Base-by-base conservation (phyloP, 140 eudicot genomes). In the Anethum foeniculum region DNA sequence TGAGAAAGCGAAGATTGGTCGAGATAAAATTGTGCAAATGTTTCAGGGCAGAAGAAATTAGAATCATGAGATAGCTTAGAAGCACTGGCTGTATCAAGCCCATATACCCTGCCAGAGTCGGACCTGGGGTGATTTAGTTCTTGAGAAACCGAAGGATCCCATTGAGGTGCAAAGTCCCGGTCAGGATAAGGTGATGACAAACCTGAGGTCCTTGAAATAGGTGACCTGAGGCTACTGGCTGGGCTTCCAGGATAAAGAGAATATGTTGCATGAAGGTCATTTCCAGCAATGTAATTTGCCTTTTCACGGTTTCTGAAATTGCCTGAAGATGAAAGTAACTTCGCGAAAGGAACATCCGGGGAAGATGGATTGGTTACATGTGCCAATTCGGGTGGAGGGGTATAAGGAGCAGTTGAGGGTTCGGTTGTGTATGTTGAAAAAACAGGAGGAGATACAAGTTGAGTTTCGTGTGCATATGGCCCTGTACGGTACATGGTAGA, bases 401-500 rank as follows among this genome's bases (percentile, higher is more conserved):
- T 95, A 49, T 92, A 80, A 82, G 99, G 99, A 43, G 99, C 99
- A 30, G 97, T 95, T 41, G 99, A 95, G 51, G 99, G 99, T 82
- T 95, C 99, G n/a, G 99, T 95, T 52, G 99, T 95, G 86, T 90
- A 92, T 79, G 95, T 90, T 19, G 99, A 95, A 83, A 95, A 95
- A 12, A 95, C 99, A 15, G 99, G 99, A 27, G 99, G 99, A 14
- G 99, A 92, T 52, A 95, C 97, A 30, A 89, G 90, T 75, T 92
- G 97, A 4, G 97, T 89, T 71, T 94, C 97, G 23, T 94, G 87
- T 27, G 98, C 98, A 39, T 94, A 94, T 3, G 98, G 98, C 46
- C 98, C 98, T 0, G 97, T 92, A 32, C 92, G 97, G 60, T 13
- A 94, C 97, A 94, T 94, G 30, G 86, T 71, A 36, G 93, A 87